Base-by-base conservation (phyloP, 495 filamentous ascomycete genomes). In the Neurospora intermedia region DNA sequence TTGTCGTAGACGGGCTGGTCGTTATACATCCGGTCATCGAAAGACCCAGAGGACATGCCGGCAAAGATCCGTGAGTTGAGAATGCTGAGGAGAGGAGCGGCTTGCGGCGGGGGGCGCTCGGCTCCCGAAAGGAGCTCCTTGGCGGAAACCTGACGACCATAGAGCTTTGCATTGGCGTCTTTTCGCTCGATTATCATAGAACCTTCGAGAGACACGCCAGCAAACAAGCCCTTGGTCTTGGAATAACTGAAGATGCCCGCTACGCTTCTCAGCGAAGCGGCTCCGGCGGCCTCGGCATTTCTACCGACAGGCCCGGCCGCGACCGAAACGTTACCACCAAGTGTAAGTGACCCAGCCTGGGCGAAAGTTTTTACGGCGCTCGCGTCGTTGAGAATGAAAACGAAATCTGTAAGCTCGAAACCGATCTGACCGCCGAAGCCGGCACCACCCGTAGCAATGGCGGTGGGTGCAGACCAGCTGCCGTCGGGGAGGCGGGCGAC, bases 361-460 rank as follows among this genome's bases (percentile, higher is more conserved):
- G 96, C 94, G 82, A 98, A 98, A 43, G 96, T 96, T 80, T 92
- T 93, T 48, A 99, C 96, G 35, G 96, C 96, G 48, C 87, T 89
- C 48, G 90, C 87, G 79, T 99, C 96, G 82, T 99, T 99, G 69
- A 99, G 89, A 73, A 98, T 97, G 85, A 99, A 98, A 77, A 99
- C 96, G 80, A 99, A 98, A 80, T 99, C 96, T 54, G 96, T 98
- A 74, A 99, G 84, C 82, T 99, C 96, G 84, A 97, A 95, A 41
- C 96, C 96, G 78, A 99, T 97, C 81, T 99, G 96, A 27, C 96
- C 95, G 76, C 96, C 96, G 75, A 98, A 94, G 38, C 96, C 96
- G 72, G 91, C 96, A 76, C 96, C 96, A 35, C 91, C 92, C 23
- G 93, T 96, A 70, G 90, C 89, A 75, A 99, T 97, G 23, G 96